Percentiles rank a stretch among this genome's conserved stretches.
These are phyloP conservation scores for Capillidium heterosporum DNA, from an alignment of 371 early-diverging fungal genomes.

Conservation along the genomic window DNA sequence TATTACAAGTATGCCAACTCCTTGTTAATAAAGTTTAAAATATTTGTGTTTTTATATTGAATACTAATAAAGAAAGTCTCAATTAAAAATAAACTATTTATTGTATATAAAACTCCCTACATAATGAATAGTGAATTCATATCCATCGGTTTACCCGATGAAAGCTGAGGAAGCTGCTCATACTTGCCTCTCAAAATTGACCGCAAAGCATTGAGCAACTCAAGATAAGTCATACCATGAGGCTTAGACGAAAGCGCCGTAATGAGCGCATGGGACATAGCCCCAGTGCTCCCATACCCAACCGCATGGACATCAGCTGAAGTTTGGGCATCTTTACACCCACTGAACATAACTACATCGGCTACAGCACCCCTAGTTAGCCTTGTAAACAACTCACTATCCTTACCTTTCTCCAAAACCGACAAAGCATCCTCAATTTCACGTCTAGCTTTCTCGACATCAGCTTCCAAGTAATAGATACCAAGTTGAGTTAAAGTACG, in stretches of 20 bases:
- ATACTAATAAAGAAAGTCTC: too few species aligned
- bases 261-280: constrained; percentile 33
- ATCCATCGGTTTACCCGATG: constrained; percentile 36
- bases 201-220: constrained; percentile 35
- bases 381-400: constrained; percentile 7
- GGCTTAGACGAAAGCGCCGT: background rate
- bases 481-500: background rate
- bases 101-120: too few species aligned
- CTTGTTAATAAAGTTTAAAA: too few species aligned
- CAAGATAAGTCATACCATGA: constrained; percentile 25
- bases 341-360: constrained; percentile 74
- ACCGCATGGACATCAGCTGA: constrained; percentile 55
- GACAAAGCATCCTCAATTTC: background rate
- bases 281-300: constrained; percentile 44
- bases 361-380: constrained; percentile 28
- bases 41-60: too few species aligned
- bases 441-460: constrained; percentile 11
- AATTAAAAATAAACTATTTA: too few species aligned
- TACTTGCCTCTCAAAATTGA: constrained; percentile 30
- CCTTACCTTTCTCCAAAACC: background rate
- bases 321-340: constrained; percentile 45
- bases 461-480: constrained; percentile 7
- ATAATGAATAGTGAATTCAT: constrained; percentile 15
- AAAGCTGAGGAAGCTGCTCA: constrained; percentile 50
- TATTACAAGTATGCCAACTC: too few species aligned